Percentiles rank a stretch among this genome's conserved stretches.
These are phyloP conservation scores for Brachypodium distachyon DNA, from an alignment of 202 grass and related monocot species.

Conservation along the genomic window DNA sequence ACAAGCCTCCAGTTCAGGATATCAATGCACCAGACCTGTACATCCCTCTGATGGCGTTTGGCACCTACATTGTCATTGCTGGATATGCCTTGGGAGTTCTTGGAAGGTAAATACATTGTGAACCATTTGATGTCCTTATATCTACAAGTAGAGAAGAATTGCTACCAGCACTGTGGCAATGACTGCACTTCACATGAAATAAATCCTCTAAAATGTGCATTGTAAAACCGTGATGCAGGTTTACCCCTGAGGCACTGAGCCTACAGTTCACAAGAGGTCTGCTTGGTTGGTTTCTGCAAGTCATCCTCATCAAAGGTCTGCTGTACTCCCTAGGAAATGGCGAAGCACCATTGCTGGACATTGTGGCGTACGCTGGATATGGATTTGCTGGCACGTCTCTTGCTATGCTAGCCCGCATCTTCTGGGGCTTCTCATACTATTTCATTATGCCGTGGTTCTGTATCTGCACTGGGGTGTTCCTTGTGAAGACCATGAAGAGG, in stretches of 20 bases:
- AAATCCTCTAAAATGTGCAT: neutral
- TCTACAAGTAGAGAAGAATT: neutral
- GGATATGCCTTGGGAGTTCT: constrained; percentile 47
- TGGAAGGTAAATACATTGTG: constrained; percentile 23
- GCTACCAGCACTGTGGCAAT: neutral
- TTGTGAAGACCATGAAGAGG: constrained; percentile 62
- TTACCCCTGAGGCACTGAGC: constrained; percentile 62
- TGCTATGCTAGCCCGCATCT: constrained; percentile 46
- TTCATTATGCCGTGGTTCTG: constrained; percentile 46
- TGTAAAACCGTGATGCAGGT: constrained; percentile 36
- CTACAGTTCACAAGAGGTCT: constrained; percentile 63
- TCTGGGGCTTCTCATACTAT: constrained; percentile 54
- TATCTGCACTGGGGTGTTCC: constrained; percentile 48
- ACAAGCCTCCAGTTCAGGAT: constrained; percentile 65
- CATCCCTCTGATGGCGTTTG: constrained; percentile 67
- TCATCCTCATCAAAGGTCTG: constrained; percentile 55
- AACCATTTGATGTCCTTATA: neutral
- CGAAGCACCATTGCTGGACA: constrained; percentile 58
- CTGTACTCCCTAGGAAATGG: constrained; percentile 55
- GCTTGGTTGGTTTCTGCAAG: constrained; percentile 66
- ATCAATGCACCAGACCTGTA: constrained; percentile 64
- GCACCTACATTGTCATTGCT: constrained; percentile 49
- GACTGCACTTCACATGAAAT: neutral
- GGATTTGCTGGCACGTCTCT: constrained; percentile 58
- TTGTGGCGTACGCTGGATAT: constrained; percentile 70